Evolutionary conservation across 805 yeast species (phyloP).

Genomic region (Saccharomycopsis sp.): DNA sequence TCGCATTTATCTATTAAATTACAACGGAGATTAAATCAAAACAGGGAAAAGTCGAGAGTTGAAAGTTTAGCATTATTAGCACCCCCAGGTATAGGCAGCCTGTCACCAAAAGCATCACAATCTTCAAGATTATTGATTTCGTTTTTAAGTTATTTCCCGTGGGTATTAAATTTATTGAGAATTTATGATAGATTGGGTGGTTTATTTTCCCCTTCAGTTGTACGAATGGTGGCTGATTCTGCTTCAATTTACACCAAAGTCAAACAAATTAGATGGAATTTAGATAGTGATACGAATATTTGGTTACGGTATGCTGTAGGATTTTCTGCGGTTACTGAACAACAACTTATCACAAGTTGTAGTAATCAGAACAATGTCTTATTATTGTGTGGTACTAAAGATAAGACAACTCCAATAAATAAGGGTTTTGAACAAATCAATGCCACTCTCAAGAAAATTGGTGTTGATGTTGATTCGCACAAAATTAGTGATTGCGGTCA

Average conservation of each 20-base stretch:
- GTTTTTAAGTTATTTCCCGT: slow-evolving; percentile 8
- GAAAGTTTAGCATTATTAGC: background rate
- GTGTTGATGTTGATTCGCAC: slow-evolving; percentile 27
- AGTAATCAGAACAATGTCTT: slow-evolving; percentile 37
- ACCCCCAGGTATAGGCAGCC: background rate
- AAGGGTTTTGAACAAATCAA: slow-evolving; percentile 30
- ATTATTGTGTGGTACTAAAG: slow-evolving; percentile 54
- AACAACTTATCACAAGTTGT: slow-evolving; percentile 40
- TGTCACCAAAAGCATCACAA: background rate
- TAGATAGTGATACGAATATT: slow-evolving; percentile 49
- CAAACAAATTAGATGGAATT: slow-evolving; percentile 63
- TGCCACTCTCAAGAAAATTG: slow-evolving; percentile 21
- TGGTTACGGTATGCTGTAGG: slow-evolving; percentile 50
- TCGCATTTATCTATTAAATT: slow-evolving; percentile 46
- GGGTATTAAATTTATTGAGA: slow-evolving; percentile 48
- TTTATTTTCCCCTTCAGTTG: slow-evolving; percentile 51
- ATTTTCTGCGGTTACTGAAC: slow-evolving; percentile 35
- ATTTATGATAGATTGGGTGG: slow-evolving; percentile 58
- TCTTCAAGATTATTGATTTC: background rate
- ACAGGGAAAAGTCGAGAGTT: slow-evolving; percentile 13
- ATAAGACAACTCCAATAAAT: slow-evolving; percentile 45
- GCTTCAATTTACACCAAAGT: slow-evolving; percentile 27
- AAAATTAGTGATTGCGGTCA: slow-evolving; percentile 49
- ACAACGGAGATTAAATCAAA: slow-evolving; percentile 28
- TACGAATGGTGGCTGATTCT: slow-evolving; percentile 39